phyloP scores from a whole-genome alignment of 805 yeast species.

The Candida oleophila region DNA sequence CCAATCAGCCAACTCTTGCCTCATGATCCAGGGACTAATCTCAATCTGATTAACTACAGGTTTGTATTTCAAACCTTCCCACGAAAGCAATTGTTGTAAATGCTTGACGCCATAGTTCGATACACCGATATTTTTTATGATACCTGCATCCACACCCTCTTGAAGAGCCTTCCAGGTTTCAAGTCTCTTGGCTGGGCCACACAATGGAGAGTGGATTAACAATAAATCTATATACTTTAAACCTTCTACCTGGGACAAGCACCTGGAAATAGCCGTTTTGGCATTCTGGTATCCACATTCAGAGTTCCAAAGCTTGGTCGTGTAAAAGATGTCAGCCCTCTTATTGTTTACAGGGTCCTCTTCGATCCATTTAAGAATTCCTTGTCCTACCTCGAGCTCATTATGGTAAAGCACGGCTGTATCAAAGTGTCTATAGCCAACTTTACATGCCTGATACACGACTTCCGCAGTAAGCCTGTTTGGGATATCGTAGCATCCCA shows the following conservation, averaged over 20 bases:
- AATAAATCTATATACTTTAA: constrained; percentile 72
- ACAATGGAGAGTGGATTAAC: constrained; percentile 60
- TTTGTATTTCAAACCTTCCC: constrained; percentile 41
- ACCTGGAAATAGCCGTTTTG: constrained; percentile 53
- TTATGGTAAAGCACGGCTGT: constrained; percentile 70
- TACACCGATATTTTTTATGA: constrained; percentile 56
- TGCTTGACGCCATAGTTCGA: constrained; percentile 62
- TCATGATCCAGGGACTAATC: constrained; percentile 48
- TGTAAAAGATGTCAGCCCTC: constrained; percentile 40
- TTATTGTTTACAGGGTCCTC: constrained; percentile 26
- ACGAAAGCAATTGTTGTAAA: constrained; percentile 49
- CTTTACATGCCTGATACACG: constrained; percentile 58
- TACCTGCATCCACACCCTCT: constrained; percentile 51
- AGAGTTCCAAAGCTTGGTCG: constrained; percentile 73
- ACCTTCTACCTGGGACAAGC: constrained; percentile 49
- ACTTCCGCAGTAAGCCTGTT: constrained; percentile 30
- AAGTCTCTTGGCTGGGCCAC: constrained; percentile 40
- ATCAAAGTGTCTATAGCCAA: constrained; percentile 73
- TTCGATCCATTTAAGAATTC: constrained; percentile 43
- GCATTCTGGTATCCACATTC: constrained; percentile 62
- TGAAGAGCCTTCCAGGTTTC: constrained; percentile 57
- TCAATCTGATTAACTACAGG: constrained; percentile 55
- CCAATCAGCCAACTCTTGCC: constrained; percentile 34
- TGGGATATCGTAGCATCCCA: constrained; percentile 49
- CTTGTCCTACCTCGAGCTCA: constrained; percentile 68